phyloP scores from a whole-genome alignment of 2,329 filamentous ascomycete species.

The Botrytis sinoallii region DNA sequence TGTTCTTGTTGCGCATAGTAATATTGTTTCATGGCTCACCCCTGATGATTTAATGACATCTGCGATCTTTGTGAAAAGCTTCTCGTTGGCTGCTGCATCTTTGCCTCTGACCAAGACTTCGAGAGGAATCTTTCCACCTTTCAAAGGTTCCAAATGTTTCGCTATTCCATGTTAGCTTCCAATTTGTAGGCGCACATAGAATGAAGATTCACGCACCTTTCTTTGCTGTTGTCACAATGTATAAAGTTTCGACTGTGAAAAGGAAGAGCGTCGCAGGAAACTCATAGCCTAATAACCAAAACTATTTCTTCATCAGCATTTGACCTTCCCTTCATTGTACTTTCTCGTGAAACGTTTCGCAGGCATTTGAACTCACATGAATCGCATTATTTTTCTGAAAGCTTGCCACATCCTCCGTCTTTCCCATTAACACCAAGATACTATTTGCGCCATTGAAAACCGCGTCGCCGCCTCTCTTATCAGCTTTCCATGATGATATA shows the following conservation, averaged over 20 bases:
- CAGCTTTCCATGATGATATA: slow-evolving; percentile 89
- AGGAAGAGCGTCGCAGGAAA: slow-evolving; percentile 95
- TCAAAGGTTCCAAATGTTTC: slow-evolving; percentile 87
- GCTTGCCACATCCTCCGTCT: slow-evolving; percentile 80
- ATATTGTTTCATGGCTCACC: slow-evolving; percentile 52
- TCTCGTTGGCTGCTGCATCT: slow-evolving; percentile 85
- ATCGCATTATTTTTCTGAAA: slow-evolving; percentile 97
- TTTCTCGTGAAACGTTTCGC: not conserved
- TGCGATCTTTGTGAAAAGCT: slow-evolving; percentile 79
- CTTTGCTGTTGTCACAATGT: slow-evolving; percentile 93
- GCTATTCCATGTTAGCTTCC: slow-evolving; percentile 53
- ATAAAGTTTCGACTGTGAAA: slow-evolving; percentile 81
- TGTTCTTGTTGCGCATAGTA: not conserved
- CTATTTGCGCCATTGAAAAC: slow-evolving; percentile 84
- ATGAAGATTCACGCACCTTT: slow-evolving; percentile 62
- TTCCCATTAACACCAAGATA: slow-evolving; percentile 89
- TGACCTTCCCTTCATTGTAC: not conserved
- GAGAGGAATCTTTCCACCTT: slow-evolving; percentile 86
- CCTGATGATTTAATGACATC: slow-evolving; percentile 86
- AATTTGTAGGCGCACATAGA: slow-evolving; percentile 6
- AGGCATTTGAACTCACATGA: slow-evolving; percentile 63
- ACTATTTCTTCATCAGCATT: slow-evolving; percentile 51
- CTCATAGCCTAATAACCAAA: slow-evolving; percentile 98
- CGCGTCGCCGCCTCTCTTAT: slow-evolving; percentile 83
- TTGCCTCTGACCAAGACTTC: slow-evolving; percentile 92